phyloP scores from a whole-genome alignment of 306 rosid genomes.

The Carpinus fangiana region DNA sequence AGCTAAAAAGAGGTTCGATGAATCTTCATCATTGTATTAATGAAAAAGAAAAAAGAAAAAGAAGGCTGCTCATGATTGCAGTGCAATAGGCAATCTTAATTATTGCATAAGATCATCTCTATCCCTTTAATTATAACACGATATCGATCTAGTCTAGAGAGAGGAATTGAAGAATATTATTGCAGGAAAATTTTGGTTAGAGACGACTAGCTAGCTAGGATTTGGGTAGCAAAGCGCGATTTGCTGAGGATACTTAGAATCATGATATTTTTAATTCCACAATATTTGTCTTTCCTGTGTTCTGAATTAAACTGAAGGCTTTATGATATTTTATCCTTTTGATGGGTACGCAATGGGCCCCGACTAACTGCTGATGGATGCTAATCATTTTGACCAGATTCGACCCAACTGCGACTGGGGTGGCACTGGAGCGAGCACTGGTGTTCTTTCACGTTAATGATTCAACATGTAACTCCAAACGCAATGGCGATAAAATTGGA shows the following conservation, averaged over 20 bases:
- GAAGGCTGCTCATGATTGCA: too few species aligned
- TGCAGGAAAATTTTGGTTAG: background rate
- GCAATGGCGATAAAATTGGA: constrained; percentile 4
- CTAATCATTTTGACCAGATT: constrained; percentile 1
- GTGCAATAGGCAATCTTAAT: too few species aligned
- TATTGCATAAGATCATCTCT: too few species aligned
- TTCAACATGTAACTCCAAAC: constrained; percentile 13
- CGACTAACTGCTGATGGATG: constrained; percentile 13
- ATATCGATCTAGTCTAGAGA: too few species aligned
- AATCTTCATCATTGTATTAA: too few species aligned
- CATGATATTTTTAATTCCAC: background rate
- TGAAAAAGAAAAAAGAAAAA: too few species aligned
- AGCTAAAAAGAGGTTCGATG: too few species aligned
- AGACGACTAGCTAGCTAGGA: background rate
- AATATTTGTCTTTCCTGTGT: background rate
- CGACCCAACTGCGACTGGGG: background rate
- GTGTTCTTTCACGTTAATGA: background rate
- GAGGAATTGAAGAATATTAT: too few species aligned
- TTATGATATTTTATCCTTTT: constrained; percentile 8
- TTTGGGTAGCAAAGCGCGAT: background rate
- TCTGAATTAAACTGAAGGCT: background rate
- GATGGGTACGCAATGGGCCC: background rate
- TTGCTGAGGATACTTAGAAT: background rate
- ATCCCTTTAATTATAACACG: too few species aligned
- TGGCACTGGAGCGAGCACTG: constrained; percentile 14